Percentiles rank a stretch among this genome's conserved stretches.
These are phyloP conservation scores for Lophium mytilinum DNA, from an alignment of 495 filamentous ascomycete genomes.

Conservation along the genomic window DNA sequence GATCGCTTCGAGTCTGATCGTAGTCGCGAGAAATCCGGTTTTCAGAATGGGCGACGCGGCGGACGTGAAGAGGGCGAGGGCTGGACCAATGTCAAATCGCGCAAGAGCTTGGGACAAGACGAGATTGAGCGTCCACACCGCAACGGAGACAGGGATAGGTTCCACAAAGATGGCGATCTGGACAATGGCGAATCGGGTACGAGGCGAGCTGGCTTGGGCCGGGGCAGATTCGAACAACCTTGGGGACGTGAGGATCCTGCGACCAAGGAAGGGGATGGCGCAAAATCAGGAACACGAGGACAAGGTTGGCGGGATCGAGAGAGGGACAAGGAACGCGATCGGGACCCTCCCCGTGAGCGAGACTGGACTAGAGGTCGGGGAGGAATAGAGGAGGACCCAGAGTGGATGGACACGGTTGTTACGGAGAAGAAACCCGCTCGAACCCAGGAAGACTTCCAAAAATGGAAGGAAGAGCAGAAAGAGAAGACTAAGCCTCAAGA, in stretches of 20 bases:
- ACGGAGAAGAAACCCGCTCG: slow-evolving; percentile 49
- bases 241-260: slow-evolving; percentile 33
- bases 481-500: slow-evolving; percentile 41
- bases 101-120: slow-evolving; percentile 46
- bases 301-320: slow-evolving; percentile 30
- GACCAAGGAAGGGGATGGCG: slow-evolving; percentile 18
- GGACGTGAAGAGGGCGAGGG: slow-evolving; percentile 47
- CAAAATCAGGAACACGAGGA: slow-evolving; percentile 12
- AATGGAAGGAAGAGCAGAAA: slow-evolving; percentile 92
- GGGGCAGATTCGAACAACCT: slow-evolving; percentile 19
- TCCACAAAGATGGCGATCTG: slow-evolving; percentile 28
- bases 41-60: slow-evolving; percentile 39
- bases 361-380: slow-evolving; percentile 28
- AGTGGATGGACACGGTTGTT: slow-evolving; percentile 39
- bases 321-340: slow-evolving; percentile 45
- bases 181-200: slow-evolving; percentile 7
- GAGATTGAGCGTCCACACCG: slow-evolving; percentile 48
- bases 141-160: slow-evolving; percentile 58
- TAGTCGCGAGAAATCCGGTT: slow-evolving; percentile 36
- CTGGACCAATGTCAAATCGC: slow-evolving; percentile 50
- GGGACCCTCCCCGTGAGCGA: slow-evolving; percentile 19
- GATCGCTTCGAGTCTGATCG: slow-evolving; percentile 14
- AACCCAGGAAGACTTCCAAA: slow-evolving; percentile 88
- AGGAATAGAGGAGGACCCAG: slow-evolving; percentile 49
- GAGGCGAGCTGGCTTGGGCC: slow-evolving; percentile 9